Evolutionary conservation across 208 protist genomes (phyloP), one percentile per base, ranked within the genome.

Genomic region (Strigomonas galati): DNA sequence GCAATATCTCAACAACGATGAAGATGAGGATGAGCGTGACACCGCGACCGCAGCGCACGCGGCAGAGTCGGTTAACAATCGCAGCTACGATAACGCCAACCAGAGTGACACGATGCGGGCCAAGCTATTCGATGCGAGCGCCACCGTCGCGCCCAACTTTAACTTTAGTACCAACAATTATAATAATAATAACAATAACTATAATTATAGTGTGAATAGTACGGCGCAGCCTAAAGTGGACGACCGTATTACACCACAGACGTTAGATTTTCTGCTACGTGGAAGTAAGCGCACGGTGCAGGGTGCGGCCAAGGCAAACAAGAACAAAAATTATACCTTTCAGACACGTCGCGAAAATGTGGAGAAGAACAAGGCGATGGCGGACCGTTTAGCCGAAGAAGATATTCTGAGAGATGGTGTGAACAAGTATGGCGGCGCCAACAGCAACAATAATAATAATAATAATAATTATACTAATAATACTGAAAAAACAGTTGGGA

Each of bases 201-300:
- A n/a, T n/a, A n/a, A n/a, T n/a, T n/a, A n/a, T n/a, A n/a, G n/a
- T n/a, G n/a, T n/a, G n/a, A n/a, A n/a, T n/a, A n/a, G n/a, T n/a
- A n/a, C n/a, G n/a, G n/a, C n/a, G n/a, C n/a, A n/a, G n/a, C n/a
- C n/a, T n/a, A n/a, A n/a, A 31, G 62, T 80, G 0, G 84, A 90
- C 62, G 84, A 90, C 56, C 77, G 84, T 48, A 80, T 90, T 35
- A 90, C 84, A 0, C 71, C 84, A 27, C 61, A 76, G 60, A 86
- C 81, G 21, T 70, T 90, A n/a, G 75, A 83, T 26, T 14, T 62
- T 23, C 59, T 90, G 7, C 58, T 89, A 30, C 44, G 69, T 1
- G 81, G 81, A 26, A 74, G 79, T 17, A 63, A 64, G 21, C 43
- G 46, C 19, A 32, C 17, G 12, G 79, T 65, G 21, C 48, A 60